phyloP scores from a whole-genome alignment of 108 stramenopile species.

The Nitzschia palea region DNA sequence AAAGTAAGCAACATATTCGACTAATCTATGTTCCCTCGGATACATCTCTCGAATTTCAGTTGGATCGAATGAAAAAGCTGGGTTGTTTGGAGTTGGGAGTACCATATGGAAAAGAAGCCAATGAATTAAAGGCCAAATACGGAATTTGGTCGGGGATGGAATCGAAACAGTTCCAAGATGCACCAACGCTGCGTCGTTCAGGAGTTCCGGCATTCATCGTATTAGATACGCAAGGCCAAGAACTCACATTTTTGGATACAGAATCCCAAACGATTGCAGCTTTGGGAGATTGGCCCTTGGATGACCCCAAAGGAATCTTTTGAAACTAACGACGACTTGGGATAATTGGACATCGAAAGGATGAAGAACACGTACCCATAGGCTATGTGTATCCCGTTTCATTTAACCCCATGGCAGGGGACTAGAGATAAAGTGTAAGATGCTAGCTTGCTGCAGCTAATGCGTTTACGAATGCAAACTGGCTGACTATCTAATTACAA shows the following conservation, averaged over 20 bases:
- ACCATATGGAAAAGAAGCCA: conserved; percentile 49
- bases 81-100: conserved; percentile 27
- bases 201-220: conserved; percentile 74
- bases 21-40: conserved; percentile 64
- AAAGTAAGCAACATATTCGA: conserved; percentile 44
- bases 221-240: conserved; percentile 44
- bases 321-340: conserved; percentile 13
- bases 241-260: conserved; percentile 52
- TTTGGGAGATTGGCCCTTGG: conserved; percentile 56
- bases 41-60: conserved; percentile 28
- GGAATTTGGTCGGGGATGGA: conserved; percentile 68
- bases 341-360: not conserved
- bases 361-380: too few relatives aligned
- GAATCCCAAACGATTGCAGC: conserved; percentile 51
- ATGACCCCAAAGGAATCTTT: conserved; percentile 55
- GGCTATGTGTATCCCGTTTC: too few relatives aligned
- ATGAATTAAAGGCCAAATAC: conserved; percentile 46
- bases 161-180: conserved; percentile 23
- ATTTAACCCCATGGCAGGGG: too few relatives aligned
- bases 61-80: conserved; percentile 41
- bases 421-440: too few relatives aligned
- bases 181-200: conserved; percentile 38
- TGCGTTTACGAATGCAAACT: too few relatives aligned
- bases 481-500: too few relatives aligned
- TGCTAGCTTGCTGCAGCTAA: too few relatives aligned